Evolutionary conservation across 2,329 filamentous ascomycete species (phyloP).

Genomic region (Pseudonectria buxi): DNA sequence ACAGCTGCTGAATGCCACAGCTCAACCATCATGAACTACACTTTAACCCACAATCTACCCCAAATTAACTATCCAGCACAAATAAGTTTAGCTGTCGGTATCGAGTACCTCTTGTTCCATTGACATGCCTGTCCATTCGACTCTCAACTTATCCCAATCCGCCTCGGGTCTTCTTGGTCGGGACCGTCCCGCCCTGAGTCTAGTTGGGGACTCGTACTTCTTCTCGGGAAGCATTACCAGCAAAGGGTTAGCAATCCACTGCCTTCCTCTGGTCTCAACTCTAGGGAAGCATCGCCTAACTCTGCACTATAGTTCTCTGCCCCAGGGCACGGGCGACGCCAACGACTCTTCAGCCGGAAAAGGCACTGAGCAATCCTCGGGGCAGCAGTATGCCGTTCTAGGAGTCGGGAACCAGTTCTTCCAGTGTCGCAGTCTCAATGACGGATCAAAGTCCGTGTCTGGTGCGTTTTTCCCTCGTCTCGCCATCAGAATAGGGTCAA

Average conservation of each 20-base stretch:
- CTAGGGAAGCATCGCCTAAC: not conserved
- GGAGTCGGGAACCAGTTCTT: constrained; percentile 14
- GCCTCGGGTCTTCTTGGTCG: not conserved
- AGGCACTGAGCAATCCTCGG: constrained; percentile 1
- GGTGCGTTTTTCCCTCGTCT: constrained; percentile 6
- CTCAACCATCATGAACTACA: too few relatives aligned
- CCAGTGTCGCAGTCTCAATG: constrained; percentile 11
- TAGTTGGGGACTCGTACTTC: constrained; percentile 13
- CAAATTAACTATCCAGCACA: too few relatives aligned
- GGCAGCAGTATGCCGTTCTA: constrained; percentile 13
- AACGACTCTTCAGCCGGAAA: constrained; percentile 5
- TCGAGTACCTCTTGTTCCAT: too few relatives aligned
- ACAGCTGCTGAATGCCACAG: too few relatives aligned
- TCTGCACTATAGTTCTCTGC: constrained; percentile 4
- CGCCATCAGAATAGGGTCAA: not conserved
- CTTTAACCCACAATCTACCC: too few relatives aligned
- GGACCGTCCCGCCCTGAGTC: constrained; percentile 11
- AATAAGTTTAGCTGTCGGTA: too few relatives aligned
- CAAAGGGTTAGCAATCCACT: not conserved
- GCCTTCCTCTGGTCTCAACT: not conserved
- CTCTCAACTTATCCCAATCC: not conserved
- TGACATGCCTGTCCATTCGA: constrained; percentile 3
- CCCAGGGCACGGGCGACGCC: not conserved
- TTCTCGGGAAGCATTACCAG: constrained; percentile 2
- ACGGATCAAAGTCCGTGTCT: constrained; percentile 8